Evolutionary conservation across 1,284 basidiomycete genomes (phyloP).

Genomic region (Ceratobasidium sp.): DNA sequence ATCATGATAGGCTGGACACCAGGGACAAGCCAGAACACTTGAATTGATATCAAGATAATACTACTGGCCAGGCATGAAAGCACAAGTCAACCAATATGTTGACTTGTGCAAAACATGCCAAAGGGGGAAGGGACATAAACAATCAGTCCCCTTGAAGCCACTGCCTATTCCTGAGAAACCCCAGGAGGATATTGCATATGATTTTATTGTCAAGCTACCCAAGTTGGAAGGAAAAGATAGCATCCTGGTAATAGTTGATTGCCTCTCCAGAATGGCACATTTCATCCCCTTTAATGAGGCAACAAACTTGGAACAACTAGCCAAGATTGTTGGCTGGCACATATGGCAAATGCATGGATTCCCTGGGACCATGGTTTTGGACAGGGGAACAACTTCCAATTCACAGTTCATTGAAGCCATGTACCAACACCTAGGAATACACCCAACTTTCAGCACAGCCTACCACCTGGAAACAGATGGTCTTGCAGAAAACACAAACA

Average conservation of each 20-base stretch:
- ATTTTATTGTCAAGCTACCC: too few relatives aligned
- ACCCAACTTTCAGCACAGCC: conserved; percentile 45
- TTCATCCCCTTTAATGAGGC: conserved; percentile 49
- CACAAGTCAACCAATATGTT: too few relatives aligned
- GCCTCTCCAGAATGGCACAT: conserved; percentile 50
- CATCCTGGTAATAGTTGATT: conserved; percentile 54
- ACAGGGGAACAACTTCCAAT: conserved; percentile 41
- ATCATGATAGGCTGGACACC: conserved; percentile 44
- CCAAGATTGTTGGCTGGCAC: conserved; percentile 42
- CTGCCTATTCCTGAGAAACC: too few relatives aligned
- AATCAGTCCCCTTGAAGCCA: conserved; percentile 50
- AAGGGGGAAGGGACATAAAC: too few relatives aligned
- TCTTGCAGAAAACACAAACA: conserved; percentile 48
- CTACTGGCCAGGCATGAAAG: conserved; percentile 46
- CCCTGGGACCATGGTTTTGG: neutral
- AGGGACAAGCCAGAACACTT: conserved; percentile 46
- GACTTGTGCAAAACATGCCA: too few relatives aligned
- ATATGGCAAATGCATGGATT: conserved; percentile 33
- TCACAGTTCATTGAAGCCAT: conserved; percentile 41
- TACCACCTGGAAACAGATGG: conserved; percentile 50
- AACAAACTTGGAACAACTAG: conserved; percentile 28
- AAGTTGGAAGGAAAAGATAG: too few relatives aligned
- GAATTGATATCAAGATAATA: conserved; percentile 47
- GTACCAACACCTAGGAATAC: conserved; percentile 25
- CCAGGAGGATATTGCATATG: too few relatives aligned